phyloP scores from a whole-genome alignment of 805 yeast species.

The Kockiozyma suomiensis region DNA sequence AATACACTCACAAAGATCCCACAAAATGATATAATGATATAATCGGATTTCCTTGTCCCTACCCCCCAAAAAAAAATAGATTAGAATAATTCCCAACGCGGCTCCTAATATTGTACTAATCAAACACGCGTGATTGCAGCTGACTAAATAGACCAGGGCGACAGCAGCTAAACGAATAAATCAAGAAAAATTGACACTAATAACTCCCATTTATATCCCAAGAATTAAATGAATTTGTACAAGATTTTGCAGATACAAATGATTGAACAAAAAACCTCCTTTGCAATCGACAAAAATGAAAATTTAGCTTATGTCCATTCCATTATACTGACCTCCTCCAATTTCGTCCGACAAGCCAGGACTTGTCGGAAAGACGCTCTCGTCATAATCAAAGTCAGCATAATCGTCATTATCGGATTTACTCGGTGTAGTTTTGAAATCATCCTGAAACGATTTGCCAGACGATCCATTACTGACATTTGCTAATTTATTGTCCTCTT shows the following conservation, averaged over 20 bases:
- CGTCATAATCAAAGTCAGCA: slow-evolving; percentile 32
- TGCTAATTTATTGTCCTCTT: neutral
- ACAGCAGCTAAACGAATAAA: neutral
- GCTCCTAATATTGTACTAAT: no score
- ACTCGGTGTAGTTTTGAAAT: neutral
- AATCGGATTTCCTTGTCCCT: no score
- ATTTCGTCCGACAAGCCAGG: slow-evolving; percentile 19
- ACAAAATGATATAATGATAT: no score
- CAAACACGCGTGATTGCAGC: no score
- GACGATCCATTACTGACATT: neutral
- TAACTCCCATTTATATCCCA: neutral
- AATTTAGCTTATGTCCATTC: slow-evolving; percentile 27
- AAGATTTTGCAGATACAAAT: no score
- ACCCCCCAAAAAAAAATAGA: no score
- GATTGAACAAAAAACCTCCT: no score
- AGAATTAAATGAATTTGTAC: neutral
- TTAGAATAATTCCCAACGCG: no score
- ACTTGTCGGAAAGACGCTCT: slow-evolving; percentile 27
- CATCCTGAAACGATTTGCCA: neutral
- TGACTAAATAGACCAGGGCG: no score
- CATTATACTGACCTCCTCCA: neutral
- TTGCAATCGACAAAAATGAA: no score
- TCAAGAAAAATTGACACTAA: neutral
- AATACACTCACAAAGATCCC: no score
- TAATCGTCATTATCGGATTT: slow-evolving; percentile 16